Evolutionary conservation across 192 early-diverging fungal genomes (phyloP).

Genomic region (Backusella mclennaniae): DNA sequence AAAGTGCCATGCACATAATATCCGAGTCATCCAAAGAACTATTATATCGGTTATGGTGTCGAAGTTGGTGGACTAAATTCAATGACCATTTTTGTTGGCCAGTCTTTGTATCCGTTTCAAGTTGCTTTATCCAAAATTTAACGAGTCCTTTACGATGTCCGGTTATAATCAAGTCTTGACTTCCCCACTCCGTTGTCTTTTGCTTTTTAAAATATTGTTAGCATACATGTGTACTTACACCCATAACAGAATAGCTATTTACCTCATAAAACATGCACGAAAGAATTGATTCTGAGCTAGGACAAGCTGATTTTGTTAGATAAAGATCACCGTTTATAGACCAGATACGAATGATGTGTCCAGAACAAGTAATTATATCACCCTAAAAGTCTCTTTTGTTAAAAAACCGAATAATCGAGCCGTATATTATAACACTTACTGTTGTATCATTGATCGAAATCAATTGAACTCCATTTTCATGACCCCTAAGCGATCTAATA

Average conservation of each 20-base stretch:
- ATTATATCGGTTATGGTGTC: constrained; percentile 38
- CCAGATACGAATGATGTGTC: constrained; percentile 56
- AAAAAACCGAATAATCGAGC: background rate
- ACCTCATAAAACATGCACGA: constrained; percentile 55
- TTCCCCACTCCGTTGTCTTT: constrained; percentile 44
- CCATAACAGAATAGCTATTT: background rate
- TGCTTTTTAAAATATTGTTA: constrained; percentile 30
- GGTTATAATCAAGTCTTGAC: constrained; percentile 52
- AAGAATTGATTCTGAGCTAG: constrained; percentile 49
- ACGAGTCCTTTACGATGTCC: constrained; percentile 56
- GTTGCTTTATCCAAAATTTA: constrained; percentile 39
- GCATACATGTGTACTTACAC: background rate
- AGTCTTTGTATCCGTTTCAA: constrained; percentile 16
- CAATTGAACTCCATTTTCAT: constrained; percentile 50
- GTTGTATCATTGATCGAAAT: constrained; percentile 59
- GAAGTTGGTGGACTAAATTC: constrained; percentile 34
- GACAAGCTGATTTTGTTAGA: constrained; percentile 47
- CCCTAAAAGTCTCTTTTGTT: constrained; percentile 31
- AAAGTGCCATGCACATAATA: constrained; percentile 41
- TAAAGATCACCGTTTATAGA: constrained; percentile 63
- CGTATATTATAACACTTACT: constrained; percentile 33
- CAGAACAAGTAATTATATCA: constrained; percentile 63
- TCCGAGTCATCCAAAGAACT: constrained; percentile 28
- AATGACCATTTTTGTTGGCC: constrained; percentile 37
- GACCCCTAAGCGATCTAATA: constrained; percentile 52